phyloP scores from a whole-genome alignment of 2,329 filamentous ascomycete species.

The Leptographium lundbergii region DNA sequence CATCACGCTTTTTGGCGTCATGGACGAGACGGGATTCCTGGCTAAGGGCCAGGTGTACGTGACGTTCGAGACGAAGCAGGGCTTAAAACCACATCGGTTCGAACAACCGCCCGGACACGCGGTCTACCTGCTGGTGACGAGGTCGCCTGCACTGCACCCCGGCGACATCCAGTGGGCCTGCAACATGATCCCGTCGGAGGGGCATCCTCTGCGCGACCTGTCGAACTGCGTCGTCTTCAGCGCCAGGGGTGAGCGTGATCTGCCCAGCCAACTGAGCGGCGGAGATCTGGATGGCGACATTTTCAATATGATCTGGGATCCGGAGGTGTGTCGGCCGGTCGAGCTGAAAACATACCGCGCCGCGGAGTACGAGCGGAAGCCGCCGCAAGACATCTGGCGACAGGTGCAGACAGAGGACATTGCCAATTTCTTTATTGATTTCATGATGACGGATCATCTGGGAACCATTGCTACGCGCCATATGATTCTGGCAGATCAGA shows the following conservation, averaged over 20 bases:
- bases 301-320: conserved; percentile 69
- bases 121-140: conserved; percentile 50
- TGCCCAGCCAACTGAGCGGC: conserved; percentile 67
- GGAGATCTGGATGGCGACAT: conserved; percentile 78
- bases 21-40: conserved; percentile 67
- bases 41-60: conserved; percentile 57
- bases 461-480: conserved; percentile 54
- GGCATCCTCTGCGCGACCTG: conserved; percentile 48
- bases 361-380: conserved; percentile 55
- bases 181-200: conserved; percentile 45
- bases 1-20: conserved; percentile 67
- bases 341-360: conserved; percentile 33
- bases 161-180: conserved; percentile 61
- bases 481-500: conserved; percentile 50
- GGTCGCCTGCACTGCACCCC: conserved; percentile 71
- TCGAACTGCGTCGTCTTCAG: conserved; percentile 72
- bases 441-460: conserved; percentile 56
- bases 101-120: conserved; percentile 13
- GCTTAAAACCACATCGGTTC: conserved; percentile 10
- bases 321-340: conserved; percentile 23
- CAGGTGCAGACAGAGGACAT: conserved; percentile 53
- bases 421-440: conserved; percentile 67
- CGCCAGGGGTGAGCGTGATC: conserved; percentile 53
- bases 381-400: conserved; percentile 45
- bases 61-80: conserved; percentile 19